A percentile compares a stretch with the other conserved stretches of the same genome.
These are phyloP conservation scores for Eucalyptus sideroxylon DNA, from an alignment of 345 rosid genomes.

Conservation along the genomic window DNA sequence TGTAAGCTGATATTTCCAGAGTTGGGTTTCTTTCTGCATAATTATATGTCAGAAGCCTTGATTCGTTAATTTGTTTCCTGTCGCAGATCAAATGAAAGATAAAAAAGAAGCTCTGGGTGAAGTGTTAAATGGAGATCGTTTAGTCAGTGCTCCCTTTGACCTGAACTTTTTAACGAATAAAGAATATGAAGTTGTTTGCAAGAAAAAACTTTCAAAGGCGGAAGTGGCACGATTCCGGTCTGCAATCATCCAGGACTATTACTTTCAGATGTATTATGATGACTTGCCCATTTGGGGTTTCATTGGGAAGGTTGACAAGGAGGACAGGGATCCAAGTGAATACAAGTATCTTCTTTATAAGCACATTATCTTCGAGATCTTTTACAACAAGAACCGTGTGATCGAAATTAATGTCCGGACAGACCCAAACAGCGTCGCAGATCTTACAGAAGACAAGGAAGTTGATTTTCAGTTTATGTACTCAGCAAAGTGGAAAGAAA, in stretches of 20 bases:
- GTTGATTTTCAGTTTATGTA: constrained; percentile 28
- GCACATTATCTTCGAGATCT: constrained; percentile 21
- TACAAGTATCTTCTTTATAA: constrained; percentile 24
- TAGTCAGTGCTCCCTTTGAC: background rate
- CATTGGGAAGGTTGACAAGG: constrained; percentile 35
- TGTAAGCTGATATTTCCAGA: background rate
- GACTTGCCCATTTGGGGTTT: constrained; percentile 43
- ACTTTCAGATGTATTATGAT: constrained; percentile 44
- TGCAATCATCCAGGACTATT: constrained; percentile 9
- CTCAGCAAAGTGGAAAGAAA: constrained; percentile 38
- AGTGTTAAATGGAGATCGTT: constrained; percentile 5
- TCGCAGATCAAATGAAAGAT: background rate
- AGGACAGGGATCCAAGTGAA: constrained; percentile 22
- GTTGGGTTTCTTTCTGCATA: background rate
- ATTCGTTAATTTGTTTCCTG: background rate
- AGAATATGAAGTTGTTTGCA: background rate
- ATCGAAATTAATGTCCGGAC: constrained; percentile 19
- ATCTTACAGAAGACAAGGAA: constrained; percentile 28
- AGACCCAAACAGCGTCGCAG: constrained; percentile 21
- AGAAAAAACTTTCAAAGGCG: background rate
- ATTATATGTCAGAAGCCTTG: background rate
- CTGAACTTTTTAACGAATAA: background rate
- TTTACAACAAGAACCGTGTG: constrained; percentile 35
- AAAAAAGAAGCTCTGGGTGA: constrained; percentile 4
- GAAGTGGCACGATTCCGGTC: constrained; percentile 5